Conservation (phyloP, 2,329 filamentous ascomycete genomes). For the Colletotrichum kahawae region DNA sequence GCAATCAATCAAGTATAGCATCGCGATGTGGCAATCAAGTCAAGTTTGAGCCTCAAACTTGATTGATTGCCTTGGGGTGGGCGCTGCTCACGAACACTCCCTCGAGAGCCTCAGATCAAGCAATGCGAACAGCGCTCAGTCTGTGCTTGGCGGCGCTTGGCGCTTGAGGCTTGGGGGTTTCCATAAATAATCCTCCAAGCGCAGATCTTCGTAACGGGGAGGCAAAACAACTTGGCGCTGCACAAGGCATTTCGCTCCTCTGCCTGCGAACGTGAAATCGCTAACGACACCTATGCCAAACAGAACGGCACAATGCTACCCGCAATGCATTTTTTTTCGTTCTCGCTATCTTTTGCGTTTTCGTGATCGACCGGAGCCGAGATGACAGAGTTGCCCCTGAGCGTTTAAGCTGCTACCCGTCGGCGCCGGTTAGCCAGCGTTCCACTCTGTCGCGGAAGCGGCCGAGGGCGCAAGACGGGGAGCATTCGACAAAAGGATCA, state of each 20-base stretch:
- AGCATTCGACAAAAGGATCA: background rate
- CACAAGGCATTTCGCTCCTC: background rate
- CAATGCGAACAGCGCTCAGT: background rate
- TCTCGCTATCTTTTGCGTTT: background rate
- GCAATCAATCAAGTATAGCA: too few relatives aligned
- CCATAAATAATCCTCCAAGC: background rate
- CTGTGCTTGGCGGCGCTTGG: constrained; percentile 6
- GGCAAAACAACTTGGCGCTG: background rate
- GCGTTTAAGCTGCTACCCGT: background rate
- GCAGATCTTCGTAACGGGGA: background rate
- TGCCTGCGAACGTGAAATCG: background rate
- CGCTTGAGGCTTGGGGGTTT: background rate
- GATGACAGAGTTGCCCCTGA: constrained; percentile 9
- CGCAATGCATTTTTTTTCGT: background rate
- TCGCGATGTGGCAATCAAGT: too few relatives aligned
- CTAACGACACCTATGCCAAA: background rate
- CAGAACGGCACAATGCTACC: background rate
- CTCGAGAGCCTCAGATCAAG: background rate
- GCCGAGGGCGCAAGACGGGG: background rate
- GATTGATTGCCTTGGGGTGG: too few relatives aligned
- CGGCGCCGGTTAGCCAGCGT: background rate
- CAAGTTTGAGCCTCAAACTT: too few relatives aligned
- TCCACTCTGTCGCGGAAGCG: background rate
- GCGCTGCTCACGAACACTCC: background rate
- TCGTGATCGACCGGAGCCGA: background rate